These are phyloP conservation scores for Brasilioporus rufonigricans DNA, from an alignment of 768 basidiomycete genomes.

Conservation along the genomic window DNA sequence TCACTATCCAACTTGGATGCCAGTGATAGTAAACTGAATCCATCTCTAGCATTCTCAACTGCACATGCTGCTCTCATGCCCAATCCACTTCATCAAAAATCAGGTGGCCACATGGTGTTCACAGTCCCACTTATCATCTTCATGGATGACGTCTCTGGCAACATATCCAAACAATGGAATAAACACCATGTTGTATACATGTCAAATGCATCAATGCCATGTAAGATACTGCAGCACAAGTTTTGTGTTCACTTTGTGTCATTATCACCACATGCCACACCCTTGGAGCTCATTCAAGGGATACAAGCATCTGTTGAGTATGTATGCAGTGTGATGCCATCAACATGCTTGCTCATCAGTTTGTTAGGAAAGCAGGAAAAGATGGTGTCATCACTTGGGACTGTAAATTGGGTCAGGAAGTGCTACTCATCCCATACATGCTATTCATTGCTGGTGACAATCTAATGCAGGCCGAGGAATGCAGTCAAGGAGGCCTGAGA, in stretches of 20 bases:
- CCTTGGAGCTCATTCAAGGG: constrained; percentile 33
- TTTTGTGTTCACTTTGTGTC: constrained; percentile 29
- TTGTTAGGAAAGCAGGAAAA: constrained; percentile 2
- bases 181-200: constrained; percentile 35
- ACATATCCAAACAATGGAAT: too few species aligned
- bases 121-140: constrained; percentile 30
- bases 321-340: background rate
- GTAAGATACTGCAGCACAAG: constrained; percentile 31
- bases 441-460: constrained; percentile 31
- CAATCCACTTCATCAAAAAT: constrained; percentile 16
- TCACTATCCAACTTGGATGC: too few species aligned
- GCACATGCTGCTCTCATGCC: constrained; percentile 26
- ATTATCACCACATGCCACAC: constrained; percentile 33
- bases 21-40: constrained; percentile 6
- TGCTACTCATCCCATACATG: constrained; percentile 22
- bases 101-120: constrained; percentile 19
- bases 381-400: constrained; percentile 17
- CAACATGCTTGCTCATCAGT: background rate
- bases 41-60: background rate
- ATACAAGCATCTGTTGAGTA: constrained; percentile 30
- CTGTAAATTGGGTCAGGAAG: constrained; percentile 18
- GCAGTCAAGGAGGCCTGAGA: constrained; percentile 31
- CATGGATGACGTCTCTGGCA: constrained; percentile 38
- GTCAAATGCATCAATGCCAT: constrained; percentile 31
- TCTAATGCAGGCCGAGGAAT: constrained; percentile 38